Conservation (phyloP, 768 basidiomycete genomes). For the Sarcomyxa edulis region DNA sequence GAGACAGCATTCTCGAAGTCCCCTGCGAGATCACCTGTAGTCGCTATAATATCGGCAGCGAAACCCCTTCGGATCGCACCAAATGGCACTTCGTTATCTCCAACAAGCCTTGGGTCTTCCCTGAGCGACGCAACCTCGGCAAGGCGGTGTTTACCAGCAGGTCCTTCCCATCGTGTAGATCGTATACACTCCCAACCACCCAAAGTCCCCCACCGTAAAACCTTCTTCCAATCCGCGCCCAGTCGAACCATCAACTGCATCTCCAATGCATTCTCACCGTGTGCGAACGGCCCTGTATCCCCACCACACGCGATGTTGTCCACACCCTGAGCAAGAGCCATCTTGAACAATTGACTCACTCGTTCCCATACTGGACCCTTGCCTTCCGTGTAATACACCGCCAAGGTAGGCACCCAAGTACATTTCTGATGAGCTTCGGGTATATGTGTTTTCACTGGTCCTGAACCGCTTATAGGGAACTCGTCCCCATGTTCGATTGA, state of each 20-base stretch:
- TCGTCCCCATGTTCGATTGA: conserved; percentile 54
- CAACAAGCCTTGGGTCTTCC: conserved; percentile 28
- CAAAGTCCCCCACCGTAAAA: conserved; percentile 55
- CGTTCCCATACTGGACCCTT: conserved; percentile 29
- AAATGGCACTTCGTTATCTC: conserved; percentile 52
- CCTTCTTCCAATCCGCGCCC: conserved; percentile 46
- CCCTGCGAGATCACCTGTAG: conserved; percentile 32
- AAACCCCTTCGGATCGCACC: conserved; percentile 50
- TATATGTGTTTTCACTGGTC: too few relatives aligned
- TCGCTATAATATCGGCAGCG: conserved; percentile 43
- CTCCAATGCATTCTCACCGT: conserved; percentile 57
- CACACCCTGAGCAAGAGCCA: conserved; percentile 38
- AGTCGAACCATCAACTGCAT: conserved; percentile 54
- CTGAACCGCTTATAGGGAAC: too few relatives aligned
- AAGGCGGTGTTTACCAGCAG: too few relatives aligned
- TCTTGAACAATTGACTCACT: conserved; percentile 34
- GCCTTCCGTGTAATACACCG: conserved; percentile 34
- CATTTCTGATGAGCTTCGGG: too few relatives aligned
- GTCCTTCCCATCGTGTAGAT: conserved; percentile 43
- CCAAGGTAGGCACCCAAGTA: conserved; percentile 57
- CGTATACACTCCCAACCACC: conserved; percentile 55
- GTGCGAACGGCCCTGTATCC: conserved; percentile 60
- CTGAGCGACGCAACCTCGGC: too few relatives aligned
- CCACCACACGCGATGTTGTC: conserved; percentile 64
- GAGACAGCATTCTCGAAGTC: conserved; percentile 25